phyloP scores from a whole-genome alignment of 2,329 filamentous ascomycete species.

The Aspergillus proliferans region DNA sequence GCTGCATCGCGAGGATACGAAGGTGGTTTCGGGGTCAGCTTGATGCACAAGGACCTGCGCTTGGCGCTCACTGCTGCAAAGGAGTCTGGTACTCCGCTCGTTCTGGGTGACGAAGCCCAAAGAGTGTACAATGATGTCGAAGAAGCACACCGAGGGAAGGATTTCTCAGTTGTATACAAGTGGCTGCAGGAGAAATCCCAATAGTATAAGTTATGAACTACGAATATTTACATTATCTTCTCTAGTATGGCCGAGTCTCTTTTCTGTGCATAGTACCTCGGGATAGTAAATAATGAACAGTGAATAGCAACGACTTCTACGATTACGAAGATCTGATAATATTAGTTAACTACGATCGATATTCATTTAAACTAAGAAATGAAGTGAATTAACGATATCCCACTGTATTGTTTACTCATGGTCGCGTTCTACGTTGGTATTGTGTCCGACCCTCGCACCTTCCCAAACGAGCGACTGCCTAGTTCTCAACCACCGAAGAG shows the following conservation, averaged over 20 bases:
- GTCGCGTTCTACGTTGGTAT: too few species aligned
- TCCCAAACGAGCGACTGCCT: background rate
- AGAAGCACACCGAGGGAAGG: conserved; percentile 59
- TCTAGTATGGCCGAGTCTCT: background rate
- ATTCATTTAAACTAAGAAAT: too few species aligned
- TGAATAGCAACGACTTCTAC: too few species aligned
- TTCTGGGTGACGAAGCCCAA: conserved; percentile 57
- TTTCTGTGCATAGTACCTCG: background rate
- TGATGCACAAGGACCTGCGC: conserved; percentile 76
- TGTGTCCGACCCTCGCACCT: background rate
- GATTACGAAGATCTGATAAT: too few species aligned
- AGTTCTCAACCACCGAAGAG: background rate
- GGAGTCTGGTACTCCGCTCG: conserved; percentile 60
- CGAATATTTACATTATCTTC: background rate
- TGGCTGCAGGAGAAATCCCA: conserved; percentile 47
- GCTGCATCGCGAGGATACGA: conserved; percentile 70
- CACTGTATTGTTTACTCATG: too few species aligned
- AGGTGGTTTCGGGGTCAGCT: conserved; percentile 67
- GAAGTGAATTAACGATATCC: too few species aligned
- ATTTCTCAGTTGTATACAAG: conserved; percentile 77
- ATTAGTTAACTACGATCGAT: too few species aligned
- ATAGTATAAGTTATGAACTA: conserved; percentile 14
- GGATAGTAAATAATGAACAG: background rate
- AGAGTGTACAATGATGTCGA: conserved; percentile 64
- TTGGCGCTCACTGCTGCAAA: conserved; percentile 66